These are phyloP conservation scores for Tillandsia leiboldiana DNA, from an alignment of 176 grass and related monocot genomes.

Conservation along the genomic window DNA sequence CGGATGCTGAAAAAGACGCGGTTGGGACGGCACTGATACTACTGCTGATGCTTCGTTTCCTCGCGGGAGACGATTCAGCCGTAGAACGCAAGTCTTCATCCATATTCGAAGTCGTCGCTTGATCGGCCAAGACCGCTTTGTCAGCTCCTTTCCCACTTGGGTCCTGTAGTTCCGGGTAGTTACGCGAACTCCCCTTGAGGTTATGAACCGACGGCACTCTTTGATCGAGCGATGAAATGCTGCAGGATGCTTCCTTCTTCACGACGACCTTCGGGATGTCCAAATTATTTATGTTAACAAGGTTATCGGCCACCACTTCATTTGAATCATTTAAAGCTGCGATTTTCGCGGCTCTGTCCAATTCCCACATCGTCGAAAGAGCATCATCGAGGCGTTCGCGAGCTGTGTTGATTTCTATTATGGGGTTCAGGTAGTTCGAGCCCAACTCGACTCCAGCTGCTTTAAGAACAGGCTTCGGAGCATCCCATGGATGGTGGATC, in stretches of 20 bases:
- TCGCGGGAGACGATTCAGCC: constrained; percentile 48
- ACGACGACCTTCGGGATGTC: constrained; percentile 73
- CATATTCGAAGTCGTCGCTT: constrained; percentile 20
- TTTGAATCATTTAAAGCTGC: constrained; percentile 25
- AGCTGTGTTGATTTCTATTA: constrained; percentile 56
- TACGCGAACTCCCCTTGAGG: background rate
- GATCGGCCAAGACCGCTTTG: background rate
- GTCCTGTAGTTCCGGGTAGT: constrained; percentile 18
- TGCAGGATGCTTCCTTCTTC: constrained; percentile 39
- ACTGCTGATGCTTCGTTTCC: constrained; percentile 50
- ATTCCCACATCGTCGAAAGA: constrained; percentile 78
- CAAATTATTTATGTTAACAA: constrained; percentile 45
- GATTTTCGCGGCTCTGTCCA: constrained; percentile 68
- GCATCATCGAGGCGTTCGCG: constrained; percentile 72
- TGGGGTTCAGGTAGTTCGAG: constrained; percentile 72
- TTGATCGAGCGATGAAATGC: constrained; percentile 30
- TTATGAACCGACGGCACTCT: constrained; percentile 30
- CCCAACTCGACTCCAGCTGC: constrained; percentile 84
- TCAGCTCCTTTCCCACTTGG: constrained; percentile 9
- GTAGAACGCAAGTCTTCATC: constrained; percentile 41
- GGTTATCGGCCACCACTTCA: constrained; percentile 84
- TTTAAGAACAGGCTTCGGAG: constrained; percentile 56
- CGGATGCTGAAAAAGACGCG: constrained; percentile 25
- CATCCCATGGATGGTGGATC: constrained; percentile 93
- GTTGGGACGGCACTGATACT: constrained; percentile 30